A percentile compares a stretch with the other conserved stretches of the same genome.
phyloP scores from a whole-genome alignment of 169 alveolate genomes.

The Theileria orientalis region DNA sequence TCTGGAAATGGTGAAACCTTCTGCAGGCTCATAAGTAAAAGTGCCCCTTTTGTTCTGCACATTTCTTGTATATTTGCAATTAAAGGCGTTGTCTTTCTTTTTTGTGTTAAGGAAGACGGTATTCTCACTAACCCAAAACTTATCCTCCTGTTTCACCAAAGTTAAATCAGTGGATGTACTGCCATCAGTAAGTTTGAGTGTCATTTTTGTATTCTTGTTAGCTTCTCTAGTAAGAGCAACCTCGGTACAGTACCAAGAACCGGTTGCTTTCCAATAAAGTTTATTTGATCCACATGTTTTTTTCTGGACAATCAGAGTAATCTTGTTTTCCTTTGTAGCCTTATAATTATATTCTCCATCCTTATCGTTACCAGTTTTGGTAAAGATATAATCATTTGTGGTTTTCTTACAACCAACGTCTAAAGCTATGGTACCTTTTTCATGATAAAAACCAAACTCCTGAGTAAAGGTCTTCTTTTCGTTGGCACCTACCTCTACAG shows the following conservation, averaged over 20 bases:
- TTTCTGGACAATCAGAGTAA: neutral
- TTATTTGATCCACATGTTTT: neutral
- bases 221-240: neutral
- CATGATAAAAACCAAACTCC: neutral
- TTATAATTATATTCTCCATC: neutral
- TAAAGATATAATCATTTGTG: neutral
- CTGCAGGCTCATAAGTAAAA: neutral
- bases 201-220: neutral
- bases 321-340: neutral
- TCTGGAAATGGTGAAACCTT: neutral
- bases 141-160: conserved; percentile 1
- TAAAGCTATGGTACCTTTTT: neutral
- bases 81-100: neutral
- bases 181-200: neutral
- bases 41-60: neutral
- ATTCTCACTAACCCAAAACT: neutral
- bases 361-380: neutral
- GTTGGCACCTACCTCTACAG: neutral
- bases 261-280: conserved; percentile 1
- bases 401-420: neutral
- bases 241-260: conserved; percentile 4
- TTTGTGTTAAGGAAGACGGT: neutral
- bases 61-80: neutral
- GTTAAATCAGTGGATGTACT: neutral
- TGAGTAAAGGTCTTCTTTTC: neutral